Percentiles rank a stretch among this genome's conserved stretches.
Evolutionary conservation across 2,329 filamentous ascomycete species (phyloP).

Genomic region (Exophiala oligosperma): DNA sequence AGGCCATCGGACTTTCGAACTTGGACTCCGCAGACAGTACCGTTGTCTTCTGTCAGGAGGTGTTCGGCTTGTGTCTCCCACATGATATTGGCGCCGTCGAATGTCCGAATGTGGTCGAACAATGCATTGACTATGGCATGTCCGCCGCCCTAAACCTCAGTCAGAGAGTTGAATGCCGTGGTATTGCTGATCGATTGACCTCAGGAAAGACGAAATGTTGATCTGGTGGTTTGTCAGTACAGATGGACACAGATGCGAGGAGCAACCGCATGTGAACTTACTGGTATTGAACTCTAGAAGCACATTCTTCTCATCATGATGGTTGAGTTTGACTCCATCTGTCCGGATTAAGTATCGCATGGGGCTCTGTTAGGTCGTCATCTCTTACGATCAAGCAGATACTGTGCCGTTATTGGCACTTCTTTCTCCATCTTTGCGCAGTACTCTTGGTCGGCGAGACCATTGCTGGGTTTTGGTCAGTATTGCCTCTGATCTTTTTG

Average conservation of each 20-base stretch:
- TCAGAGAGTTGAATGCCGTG: background rate
- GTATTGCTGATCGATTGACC: background rate
- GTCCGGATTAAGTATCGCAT: background rate
- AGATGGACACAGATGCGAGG: background rate
- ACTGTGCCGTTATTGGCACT: slow-evolving; percentile 39
- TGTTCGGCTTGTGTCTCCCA: slow-evolving; percentile 42
- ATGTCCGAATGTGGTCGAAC: slow-evolving; percentile 38
- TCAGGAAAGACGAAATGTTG: slow-evolving; percentile 44
- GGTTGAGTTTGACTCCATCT: slow-evolving; percentile 33
- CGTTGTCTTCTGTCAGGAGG: slow-evolving; percentile 37
- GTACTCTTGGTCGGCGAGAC: slow-evolving; percentile 42
- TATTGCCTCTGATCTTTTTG: background rate
- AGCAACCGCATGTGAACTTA: background rate
- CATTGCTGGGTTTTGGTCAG: slow-evolving; percentile 22
- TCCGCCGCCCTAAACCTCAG: slow-evolving; percentile 34
- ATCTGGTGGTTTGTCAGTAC: slow-evolving; percentile 15
- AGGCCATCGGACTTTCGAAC: slow-evolving; percentile 41
- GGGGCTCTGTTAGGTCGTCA: background rate
- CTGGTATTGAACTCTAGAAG: slow-evolving; percentile 42
- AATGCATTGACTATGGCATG: slow-evolving; percentile 40
- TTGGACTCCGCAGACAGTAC: slow-evolving; percentile 39
- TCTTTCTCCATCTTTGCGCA: slow-evolving; percentile 41
- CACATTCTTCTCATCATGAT: slow-evolving; percentile 43
- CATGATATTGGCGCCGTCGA: slow-evolving; percentile 36
- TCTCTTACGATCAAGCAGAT: slow-evolving; percentile 35